Base-by-base conservation (phyloP, 306 rosid genomes). In the Canavalia ensiformis region DNA sequence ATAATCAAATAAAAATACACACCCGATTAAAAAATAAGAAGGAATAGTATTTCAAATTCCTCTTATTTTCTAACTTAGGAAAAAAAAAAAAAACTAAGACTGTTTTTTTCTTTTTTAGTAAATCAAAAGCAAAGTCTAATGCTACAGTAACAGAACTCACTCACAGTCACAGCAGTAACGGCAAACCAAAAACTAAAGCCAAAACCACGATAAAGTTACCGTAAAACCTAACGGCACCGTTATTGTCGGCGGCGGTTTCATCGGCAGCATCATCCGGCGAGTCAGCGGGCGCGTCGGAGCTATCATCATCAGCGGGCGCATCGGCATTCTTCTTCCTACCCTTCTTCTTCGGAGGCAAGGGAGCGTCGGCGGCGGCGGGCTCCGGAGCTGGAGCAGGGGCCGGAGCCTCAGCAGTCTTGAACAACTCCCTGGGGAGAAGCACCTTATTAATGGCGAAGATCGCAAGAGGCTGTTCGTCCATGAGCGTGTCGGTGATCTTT, bases 401-500 rank as follows among this genome's bases (percentile, higher is more conserved):
- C 0, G 84, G 84, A 0, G 91, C 93, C 7, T 74, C 67, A 1
- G 81, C 89, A 1, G 81, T 88, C 81, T 85, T 89, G 68, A 91
- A 93, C 47, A 95, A 82, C 86, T 95, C 99, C 58, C 37, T 75
- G 0, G 99, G 99, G 18, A 68, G 49, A 82, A 93, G 82, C 3
- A 95, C 99, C 88, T 89, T 87, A 58, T 84, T 57, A 2, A 95
- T 82, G 6, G 94, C 83, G 67, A 68, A 87, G 46, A 93, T 84
- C 33, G 90, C 95, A 63, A 89, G 80, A 5, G 97, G 97, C 70
- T 84, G 83, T 55, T 95, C 90, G 7, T 95, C 99, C 10, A 92
- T 4, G 13, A 88, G 72, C 1, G 97, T 90, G 13, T 88, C 93
- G 35, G 86, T 89, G 80, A 95, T 86, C 82, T 57, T 93, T 2